phyloP scores from a whole-genome alignment of 139 green algal genomes.

The Coelastrella sp. region DNA sequence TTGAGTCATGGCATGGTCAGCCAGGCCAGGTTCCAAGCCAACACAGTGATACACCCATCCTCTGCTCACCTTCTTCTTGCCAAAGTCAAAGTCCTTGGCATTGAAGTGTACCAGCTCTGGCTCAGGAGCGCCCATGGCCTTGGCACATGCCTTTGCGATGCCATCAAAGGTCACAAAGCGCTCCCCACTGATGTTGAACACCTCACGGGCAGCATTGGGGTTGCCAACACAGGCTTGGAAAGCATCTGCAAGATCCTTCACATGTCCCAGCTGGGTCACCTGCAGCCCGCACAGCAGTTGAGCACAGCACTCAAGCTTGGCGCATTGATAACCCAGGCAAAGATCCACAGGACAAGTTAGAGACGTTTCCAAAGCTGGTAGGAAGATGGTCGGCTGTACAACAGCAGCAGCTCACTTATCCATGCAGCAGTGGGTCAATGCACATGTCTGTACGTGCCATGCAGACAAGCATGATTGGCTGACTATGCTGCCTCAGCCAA shows the following conservation, averaged over 20 bases:
- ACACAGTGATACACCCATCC: no score
- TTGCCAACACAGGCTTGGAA: slow-evolving; percentile 88
- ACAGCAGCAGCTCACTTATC: neutral
- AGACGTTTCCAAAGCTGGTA: neutral
- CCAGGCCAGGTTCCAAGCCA: no score
- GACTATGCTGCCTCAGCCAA: no score
- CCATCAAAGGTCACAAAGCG: slow-evolving; percentile 96
- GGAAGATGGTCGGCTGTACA: neutral
- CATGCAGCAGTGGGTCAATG: neutral
- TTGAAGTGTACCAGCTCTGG: slow-evolving; percentile 96
- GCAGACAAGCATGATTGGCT: no score
- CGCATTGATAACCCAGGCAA: no score
- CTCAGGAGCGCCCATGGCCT: slow-evolving; percentile 84
- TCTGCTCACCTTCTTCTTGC: slow-evolving; percentile 67
- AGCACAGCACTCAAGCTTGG: neutral
- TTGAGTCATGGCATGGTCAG: no score
- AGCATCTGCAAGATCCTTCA: slow-evolving; percentile 91
- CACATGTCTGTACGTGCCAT: neutral
- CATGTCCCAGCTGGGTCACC: slow-evolving; percentile 86
- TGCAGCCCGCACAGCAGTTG: neutral
- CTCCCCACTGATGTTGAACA: slow-evolving; percentile 83
- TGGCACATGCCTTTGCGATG: slow-evolving; percentile 93
- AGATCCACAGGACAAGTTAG: neutral
- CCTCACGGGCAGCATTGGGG: slow-evolving; percentile 75
- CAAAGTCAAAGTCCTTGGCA: slow-evolving; percentile 97